These are phyloP conservation scores for Trichosporon asahii DNA, from an alignment of 1,284 basidiomycete genomes.

Conservation along the genomic window DNA sequence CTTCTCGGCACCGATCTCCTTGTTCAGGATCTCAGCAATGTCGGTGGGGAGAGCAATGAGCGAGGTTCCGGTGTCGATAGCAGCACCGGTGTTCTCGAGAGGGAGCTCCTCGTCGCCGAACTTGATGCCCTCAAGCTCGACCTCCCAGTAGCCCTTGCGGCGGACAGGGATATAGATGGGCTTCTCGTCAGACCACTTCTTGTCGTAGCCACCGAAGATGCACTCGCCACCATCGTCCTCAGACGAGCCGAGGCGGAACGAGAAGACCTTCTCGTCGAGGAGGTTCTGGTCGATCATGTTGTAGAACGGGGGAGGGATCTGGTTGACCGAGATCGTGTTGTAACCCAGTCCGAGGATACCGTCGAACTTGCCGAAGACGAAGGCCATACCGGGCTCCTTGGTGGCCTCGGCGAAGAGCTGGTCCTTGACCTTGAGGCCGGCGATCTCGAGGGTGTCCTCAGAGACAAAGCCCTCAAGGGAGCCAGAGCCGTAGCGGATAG, in stretches of 20 bases:
- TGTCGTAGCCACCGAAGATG: conserved; percentile 88
- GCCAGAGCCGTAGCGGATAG: conserved; percentile 94
- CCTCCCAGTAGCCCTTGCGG: conserved; percentile 98
- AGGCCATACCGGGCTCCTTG: conserved; percentile 94
- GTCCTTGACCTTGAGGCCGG: conserved; percentile 71
- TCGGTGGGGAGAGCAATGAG: conserved; percentile 70
- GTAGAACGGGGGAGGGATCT: conserved; percentile 92
- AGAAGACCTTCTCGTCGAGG: conserved; percentile 81
- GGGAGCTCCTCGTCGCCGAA: conserved; percentile 84
- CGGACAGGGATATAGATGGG: conserved; percentile 87
- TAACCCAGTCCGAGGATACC: conserved; percentile 95
- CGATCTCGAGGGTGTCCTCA: conserved; percentile 75
- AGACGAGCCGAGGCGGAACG: conserved; percentile 84
- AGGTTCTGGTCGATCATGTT: conserved; percentile 82
- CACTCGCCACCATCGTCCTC: conserved; percentile 90
- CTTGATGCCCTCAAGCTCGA: conserved; percentile 78
- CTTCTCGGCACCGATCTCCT: conserved; percentile 87
- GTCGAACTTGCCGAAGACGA: conserved; percentile 93
- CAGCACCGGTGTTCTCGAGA: conserved; percentile 86
- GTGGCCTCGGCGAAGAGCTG: conserved; percentile 96
- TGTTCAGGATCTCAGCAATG: conserved; percentile 96
- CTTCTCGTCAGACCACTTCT: conserved; percentile 72
- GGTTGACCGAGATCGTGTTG: conserved; percentile 89
- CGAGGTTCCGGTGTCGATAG: conserved; percentile 76
- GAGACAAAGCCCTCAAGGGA: conserved; percentile 97